A percentile compares a stretch with the other conserved stretches of the same genome.
These are phyloP conservation scores for Penicillium ucsense DNA, from an alignment of 495 filamentous ascomycete species.

Conservation along the genomic window DNA sequence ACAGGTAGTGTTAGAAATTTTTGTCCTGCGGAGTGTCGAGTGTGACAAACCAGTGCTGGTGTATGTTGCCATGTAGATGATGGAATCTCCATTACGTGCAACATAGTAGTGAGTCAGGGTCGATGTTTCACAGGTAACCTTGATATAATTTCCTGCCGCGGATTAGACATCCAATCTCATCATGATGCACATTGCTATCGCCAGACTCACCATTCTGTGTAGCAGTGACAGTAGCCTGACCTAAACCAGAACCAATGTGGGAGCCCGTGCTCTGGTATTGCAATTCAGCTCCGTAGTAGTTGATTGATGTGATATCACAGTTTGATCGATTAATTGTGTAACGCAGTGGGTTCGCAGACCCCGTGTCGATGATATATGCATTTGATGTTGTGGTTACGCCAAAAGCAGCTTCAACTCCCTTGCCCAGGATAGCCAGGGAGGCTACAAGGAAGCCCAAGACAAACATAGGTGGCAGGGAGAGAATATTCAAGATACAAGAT, in stretches of 20 bases:
- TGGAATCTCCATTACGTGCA: constrained; percentile 46
- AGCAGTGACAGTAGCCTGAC: constrained; percentile 47
- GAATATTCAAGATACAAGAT: no score
- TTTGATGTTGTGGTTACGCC: constrained; percentile 16
- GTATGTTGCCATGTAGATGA: constrained; percentile 55
- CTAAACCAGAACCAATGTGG: constrained; percentile 53
- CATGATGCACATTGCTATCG: background rate
- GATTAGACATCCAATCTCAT: constrained; percentile 4
- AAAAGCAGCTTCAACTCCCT: constrained; percentile 21
- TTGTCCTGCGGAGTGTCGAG: background rate
- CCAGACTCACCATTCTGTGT: constrained; percentile 19
- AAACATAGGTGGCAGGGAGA: constrained; percentile 2
- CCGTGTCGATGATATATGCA: constrained; percentile 44
- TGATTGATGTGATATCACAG: constrained; percentile 56
- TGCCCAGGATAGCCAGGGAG: constrained; percentile 13
- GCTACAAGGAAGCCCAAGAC: constrained; percentile 12
- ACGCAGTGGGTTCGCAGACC: constrained; percentile 41
- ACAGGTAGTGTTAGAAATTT: background rate
- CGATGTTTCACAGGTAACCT: constrained; percentile 49
- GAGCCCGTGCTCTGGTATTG: constrained; percentile 43
- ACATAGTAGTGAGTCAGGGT: constrained; percentile 57
- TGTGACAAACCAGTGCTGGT: constrained; percentile 36
- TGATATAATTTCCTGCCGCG: constrained; percentile 41
- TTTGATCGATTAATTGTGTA: constrained; percentile 47
- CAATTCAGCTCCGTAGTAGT: constrained; percentile 46